Evolutionary conservation across 192 early-diverging fungal species (phyloP), one percentile per base, ranked within the genome.

Genomic region (Mortierella claussenii): DNA sequence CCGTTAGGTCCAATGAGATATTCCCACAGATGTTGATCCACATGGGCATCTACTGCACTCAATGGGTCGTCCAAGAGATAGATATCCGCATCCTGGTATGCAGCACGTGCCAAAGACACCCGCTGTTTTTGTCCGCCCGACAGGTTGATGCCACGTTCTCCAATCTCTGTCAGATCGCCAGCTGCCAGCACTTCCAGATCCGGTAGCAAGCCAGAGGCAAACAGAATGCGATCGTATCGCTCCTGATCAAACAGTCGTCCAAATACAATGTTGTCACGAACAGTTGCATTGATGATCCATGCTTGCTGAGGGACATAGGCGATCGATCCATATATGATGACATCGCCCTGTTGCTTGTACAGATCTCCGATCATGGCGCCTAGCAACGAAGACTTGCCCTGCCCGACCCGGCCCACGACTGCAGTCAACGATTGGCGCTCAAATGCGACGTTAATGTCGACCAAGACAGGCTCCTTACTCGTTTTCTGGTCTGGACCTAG

Each of bases 211-310:
- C 91, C 89, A 71, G 95, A 98, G 5, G 92, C 93, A 13, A 83
- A 80, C 59, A 99, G 75, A 8, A 88, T 81, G 21, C 76, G 66
- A 1, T 92, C 86, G 65, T 96, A 98, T 40, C 89, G 91, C 3
- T 81, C 79, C 24, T 82, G 79, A 45, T 96, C 89, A 76, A 82
- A 95, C 2, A 79, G 68, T 55, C 87, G 82, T 6, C 96, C 97
- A 87, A 98, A 96, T 4, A 92, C 54, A 79, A 98, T 93, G 79
- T 99, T 99, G 27, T 98, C 94, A 26, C 92, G 82, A 28, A 99
- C 53, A 10, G 92, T 94, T 3, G 90, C 89, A 59, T 99, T 99
- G 88, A 96, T 91, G 49, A 99, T 94, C 96, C 96, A 99, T 1
- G 97, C 87, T 55, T 86, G 81, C 47, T 76, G 73, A 21, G 64